Evolutionary conservation across 1,284 basidiomycete species (phyloP).

Genomic region (Sporisorium sorghi): DNA sequence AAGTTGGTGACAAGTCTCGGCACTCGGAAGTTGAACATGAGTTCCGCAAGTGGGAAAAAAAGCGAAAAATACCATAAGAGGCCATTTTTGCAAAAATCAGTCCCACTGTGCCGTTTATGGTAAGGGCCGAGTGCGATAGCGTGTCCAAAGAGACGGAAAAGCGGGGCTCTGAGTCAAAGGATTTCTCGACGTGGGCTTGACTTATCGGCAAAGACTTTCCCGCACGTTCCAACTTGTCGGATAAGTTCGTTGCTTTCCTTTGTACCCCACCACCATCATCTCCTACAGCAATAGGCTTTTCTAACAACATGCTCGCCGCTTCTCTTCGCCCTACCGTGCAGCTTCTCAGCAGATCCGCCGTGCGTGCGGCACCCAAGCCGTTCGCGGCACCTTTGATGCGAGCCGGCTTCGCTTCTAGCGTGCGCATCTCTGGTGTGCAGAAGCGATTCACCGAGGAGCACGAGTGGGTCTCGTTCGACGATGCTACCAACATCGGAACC

Average conservation of each 20-base stretch:
- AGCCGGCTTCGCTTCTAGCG: constrained; percentile 41
- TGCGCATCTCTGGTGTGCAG: constrained; percentile 37
- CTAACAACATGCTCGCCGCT: constrained; percentile 36
- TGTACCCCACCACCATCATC: constrained; percentile 15
- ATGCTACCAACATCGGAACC: constrained; percentile 81
- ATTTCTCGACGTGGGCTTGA: too few relatives aligned
- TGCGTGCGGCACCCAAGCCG: constrained; percentile 41
- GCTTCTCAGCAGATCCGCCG: constrained; percentile 26
- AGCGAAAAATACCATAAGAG: constrained; percentile 3
- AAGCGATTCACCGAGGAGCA: constrained; percentile 80
- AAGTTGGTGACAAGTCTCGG: constrained; percentile 12
- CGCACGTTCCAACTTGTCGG: constrained; percentile 18
- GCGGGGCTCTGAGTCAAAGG: neutral
- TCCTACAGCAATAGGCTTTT: too few relatives aligned
- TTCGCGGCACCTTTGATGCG: constrained; percentile 27
- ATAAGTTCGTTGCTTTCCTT: neutral
- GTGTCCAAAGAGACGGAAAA: neutral
- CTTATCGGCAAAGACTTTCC: neutral
- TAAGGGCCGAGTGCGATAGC: constrained; percentile 3
- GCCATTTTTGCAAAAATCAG: neutral
- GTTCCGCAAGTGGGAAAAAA: neutral
- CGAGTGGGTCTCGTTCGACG: constrained; percentile 87
- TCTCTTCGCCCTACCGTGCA: constrained; percentile 32
- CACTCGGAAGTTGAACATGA: constrained; percentile 13
- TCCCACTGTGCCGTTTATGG: constrained; percentile 1